Conservation (phyloP, 2,329 filamentous ascomycete species). For the Aspergillus fischeri region DNA sequence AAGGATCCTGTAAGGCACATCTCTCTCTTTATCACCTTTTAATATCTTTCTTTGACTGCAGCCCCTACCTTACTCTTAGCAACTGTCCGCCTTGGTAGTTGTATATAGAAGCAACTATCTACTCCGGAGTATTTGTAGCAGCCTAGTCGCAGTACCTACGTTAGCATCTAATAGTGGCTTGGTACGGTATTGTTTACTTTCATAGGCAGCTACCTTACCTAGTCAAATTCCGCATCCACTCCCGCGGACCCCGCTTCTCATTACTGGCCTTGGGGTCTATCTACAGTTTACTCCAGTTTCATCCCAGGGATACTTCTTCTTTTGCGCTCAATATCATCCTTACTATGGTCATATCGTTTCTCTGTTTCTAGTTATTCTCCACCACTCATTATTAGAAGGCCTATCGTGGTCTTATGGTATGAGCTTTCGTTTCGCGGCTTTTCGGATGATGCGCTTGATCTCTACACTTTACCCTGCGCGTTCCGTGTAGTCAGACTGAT, state of each 20-base stretch:
- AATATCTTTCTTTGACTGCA: neutral
- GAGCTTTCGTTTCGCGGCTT: neutral
- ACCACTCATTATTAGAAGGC: neutral
- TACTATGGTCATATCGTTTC: slow-evolving; percentile 2
- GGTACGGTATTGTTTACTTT: no score
- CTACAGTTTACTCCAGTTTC: neutral
- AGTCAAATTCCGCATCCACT: neutral
- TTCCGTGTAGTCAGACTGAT: neutral
- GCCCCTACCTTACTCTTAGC: neutral
- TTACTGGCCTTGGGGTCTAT: neutral
- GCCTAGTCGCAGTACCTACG: neutral
- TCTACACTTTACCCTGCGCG: neutral
- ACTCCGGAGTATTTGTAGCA: neutral
- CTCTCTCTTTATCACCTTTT: no score
- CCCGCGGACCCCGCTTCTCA: no score
- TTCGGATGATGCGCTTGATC: neutral
- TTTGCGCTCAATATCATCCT: slow-evolving; percentile 1
- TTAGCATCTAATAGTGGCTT: no score
- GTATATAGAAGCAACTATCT: neutral
- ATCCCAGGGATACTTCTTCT: neutral
- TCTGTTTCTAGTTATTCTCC: slow-evolving; percentile 1
- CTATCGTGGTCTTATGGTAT: neutral
- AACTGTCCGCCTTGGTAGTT: neutral
- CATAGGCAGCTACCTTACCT: neutral
- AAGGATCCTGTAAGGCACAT: no score